These are phyloP conservation scores for Leishmania major DNA, from an alignment of 208 protist species.

Conservation along the genomic window DNA sequence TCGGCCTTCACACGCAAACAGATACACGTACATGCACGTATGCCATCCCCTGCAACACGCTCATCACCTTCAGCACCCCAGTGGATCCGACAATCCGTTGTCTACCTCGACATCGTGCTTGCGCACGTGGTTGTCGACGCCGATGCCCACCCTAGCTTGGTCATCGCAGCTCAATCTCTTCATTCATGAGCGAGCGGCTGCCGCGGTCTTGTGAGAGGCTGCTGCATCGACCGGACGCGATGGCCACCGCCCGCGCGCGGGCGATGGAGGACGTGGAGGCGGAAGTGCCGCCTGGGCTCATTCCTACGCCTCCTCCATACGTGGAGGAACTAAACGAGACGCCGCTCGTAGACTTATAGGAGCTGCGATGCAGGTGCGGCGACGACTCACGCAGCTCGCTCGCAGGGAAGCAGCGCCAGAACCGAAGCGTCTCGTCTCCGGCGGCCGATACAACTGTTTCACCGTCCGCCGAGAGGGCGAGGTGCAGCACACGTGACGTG, in stretches of 20 bases:
- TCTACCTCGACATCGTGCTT: not conserved
- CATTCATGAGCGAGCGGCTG: constrained; percentile 8
- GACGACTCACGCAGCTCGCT: constrained; percentile 23
- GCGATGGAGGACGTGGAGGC: not conserved
- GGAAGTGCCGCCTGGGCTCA: constrained; percentile 5
- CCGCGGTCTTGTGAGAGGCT: constrained; percentile 16
- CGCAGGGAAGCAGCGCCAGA: constrained; percentile 89
- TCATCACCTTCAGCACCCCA: not conserved
- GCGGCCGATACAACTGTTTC: constrained; percentile 97
- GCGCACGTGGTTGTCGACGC: not conserved
- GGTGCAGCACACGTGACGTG: constrained; percentile 97
- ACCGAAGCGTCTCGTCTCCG: constrained; percentile 98
- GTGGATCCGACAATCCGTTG: not conserved
- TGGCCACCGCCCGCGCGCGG: constrained; percentile 2
- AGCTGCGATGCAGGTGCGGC: constrained; percentile 25
- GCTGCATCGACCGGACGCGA: constrained; percentile 13
- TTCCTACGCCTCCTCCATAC: constrained; percentile 1
- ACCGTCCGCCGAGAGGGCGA: constrained; percentile 97
- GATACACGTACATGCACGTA: not conserved
- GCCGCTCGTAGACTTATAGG: constrained; percentile 13
- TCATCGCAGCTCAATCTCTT: constrained; percentile 27
- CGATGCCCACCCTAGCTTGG: not conserved
- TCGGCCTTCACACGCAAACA: not conserved
- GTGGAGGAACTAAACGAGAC: constrained; percentile 9
- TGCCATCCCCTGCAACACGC: not conserved